These are phyloP conservation scores for Ligustrum vulgare DNA, from an alignment of 257 asterid genomes.

Conservation along the genomic window DNA sequence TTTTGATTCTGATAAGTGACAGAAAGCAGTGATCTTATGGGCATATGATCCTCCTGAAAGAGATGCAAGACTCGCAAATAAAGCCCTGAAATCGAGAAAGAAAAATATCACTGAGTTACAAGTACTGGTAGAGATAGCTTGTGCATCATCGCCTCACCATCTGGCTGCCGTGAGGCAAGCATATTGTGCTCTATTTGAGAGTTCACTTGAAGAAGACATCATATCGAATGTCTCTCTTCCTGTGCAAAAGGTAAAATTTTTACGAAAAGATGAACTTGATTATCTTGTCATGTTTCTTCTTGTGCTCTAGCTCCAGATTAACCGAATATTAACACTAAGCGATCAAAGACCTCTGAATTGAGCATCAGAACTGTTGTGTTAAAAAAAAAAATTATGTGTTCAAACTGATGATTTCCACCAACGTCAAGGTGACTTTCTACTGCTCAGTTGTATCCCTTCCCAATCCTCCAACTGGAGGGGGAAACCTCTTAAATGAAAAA, in stretches of 20 bases:
- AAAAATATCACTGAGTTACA: slow-evolving; percentile 52
- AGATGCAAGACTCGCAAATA: slow-evolving; percentile 74
- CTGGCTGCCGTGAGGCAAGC: slow-evolving; percentile 63
- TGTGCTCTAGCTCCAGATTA: no score
- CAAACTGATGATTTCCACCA: no score
- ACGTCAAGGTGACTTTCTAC: no score
- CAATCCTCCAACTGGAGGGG: no score
- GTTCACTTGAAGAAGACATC: slow-evolving; percentile 80
- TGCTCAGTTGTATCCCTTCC: no score
- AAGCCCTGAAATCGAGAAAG: slow-evolving; percentile 53
- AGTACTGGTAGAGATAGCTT: slow-evolving; percentile 74
- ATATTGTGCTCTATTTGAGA: slow-evolving; percentile 54
- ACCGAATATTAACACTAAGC: no score
- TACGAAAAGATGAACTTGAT: background rate
- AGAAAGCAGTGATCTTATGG: slow-evolving; percentile 81
- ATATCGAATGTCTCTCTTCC: slow-evolving; percentile 51
- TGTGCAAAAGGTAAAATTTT: slow-evolving; percentile 55
- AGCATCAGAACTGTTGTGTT: no score
- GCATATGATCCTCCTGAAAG: slow-evolving; percentile 71
- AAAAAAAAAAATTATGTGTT: no score
- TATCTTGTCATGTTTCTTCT: no score
- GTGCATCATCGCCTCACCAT: slow-evolving; percentile 74
- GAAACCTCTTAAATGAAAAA: no score
- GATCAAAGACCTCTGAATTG: no score
- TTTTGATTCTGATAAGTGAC: slow-evolving; percentile 12